Evolutionary conservation across 2,329 filamentous ascomycete species (phyloP), one percentile per base, ranked within the genome.

Genomic region (Parascedosporium putredinis): DNA sequence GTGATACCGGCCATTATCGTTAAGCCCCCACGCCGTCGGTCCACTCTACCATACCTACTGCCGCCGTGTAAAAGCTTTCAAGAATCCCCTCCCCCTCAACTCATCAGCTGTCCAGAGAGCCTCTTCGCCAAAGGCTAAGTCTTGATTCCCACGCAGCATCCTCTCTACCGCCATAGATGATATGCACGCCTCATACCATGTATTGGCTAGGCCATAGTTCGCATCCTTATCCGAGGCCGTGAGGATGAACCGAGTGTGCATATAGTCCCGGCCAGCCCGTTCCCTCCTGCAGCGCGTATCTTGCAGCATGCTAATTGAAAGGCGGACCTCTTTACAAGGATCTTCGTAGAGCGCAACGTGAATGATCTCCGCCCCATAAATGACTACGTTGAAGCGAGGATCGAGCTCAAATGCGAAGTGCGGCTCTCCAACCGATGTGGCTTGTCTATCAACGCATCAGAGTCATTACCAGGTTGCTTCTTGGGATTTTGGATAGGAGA

Each of bases 21-120:
- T 66, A 2, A 51, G 43, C 29, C 1, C 65, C 65, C 10, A 66
- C 53, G 0, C 51, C 34, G 48, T 66, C 63, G 60, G 66, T 63
- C n/a, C 56, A 52, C 1, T 53, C 49, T 9, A 66, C 51, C 58
- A 66, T 63, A 2, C 50, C 53, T 5, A 66, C 31, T 0, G 59
- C 61, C 2, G 60, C 58, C 10, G 55, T 52, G 38, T 58, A 63
- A 4, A 67, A 52, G 9, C 57, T 55, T 16, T 55, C 53, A 16
- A 64, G 55, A 57, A 45, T 2, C 56, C 58, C 4, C 58, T 52
- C 0, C 46, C 29, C 14, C 57, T 50, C 9, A 65, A 49, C 18
- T 54, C 25, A 1, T 61, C 53, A 5, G 47, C 34, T 4, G 51
- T 56, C 63, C 62, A 67, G 1, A 23, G 27, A 3, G 57, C 50